phyloP scores from a whole-genome alignment of 176 grass and related monocot species.

The Paspalum notatum region DNA sequence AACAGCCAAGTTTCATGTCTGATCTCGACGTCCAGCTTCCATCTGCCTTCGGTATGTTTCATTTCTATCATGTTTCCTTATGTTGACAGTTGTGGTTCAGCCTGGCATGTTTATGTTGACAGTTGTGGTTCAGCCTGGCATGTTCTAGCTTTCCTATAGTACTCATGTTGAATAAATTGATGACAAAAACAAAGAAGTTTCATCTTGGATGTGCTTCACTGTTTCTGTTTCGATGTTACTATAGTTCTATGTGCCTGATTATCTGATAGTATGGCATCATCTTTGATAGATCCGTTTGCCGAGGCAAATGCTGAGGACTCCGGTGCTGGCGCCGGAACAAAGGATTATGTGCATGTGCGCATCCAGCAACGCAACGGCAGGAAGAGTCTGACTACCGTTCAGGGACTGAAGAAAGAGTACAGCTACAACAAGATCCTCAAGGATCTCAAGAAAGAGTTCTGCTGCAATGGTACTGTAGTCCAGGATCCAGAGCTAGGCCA shows the following conservation, averaged over 20 bases:
- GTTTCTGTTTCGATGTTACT: not conserved
- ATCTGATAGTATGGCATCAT: not conserved
- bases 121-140: not conserved
- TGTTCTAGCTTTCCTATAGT: not conserved
- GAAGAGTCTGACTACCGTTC: constrained; percentile 81
- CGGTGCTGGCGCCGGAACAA: constrained; percentile 58
- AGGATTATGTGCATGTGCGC: constrained; percentile 89
- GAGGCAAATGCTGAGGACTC: constrained; percentile 85
- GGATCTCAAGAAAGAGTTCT: constrained; percentile 90
- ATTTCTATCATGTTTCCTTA: not conserved
- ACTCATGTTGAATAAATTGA: not conserved
- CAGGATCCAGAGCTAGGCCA: constrained; percentile 74
- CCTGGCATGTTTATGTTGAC: not conserved
- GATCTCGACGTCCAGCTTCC: constrained; percentile 71
- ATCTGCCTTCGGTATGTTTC: constrained; percentile 62
- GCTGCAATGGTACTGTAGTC: constrained; percentile 85
- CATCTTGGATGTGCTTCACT: not conserved
- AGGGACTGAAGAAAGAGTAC: constrained; percentile 75
- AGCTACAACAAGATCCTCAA: constrained; percentile 84
- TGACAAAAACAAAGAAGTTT: not conserved
- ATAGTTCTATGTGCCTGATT: not conserved
- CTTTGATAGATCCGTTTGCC: constrained; percentile 60
- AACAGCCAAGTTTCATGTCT: constrained; percentile 81
- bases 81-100: rapidly evolving
- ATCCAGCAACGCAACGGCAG: constrained; percentile 85